Base-by-base conservation (phyloP, 345 rosid species). In the Psidium guajava region DNA sequence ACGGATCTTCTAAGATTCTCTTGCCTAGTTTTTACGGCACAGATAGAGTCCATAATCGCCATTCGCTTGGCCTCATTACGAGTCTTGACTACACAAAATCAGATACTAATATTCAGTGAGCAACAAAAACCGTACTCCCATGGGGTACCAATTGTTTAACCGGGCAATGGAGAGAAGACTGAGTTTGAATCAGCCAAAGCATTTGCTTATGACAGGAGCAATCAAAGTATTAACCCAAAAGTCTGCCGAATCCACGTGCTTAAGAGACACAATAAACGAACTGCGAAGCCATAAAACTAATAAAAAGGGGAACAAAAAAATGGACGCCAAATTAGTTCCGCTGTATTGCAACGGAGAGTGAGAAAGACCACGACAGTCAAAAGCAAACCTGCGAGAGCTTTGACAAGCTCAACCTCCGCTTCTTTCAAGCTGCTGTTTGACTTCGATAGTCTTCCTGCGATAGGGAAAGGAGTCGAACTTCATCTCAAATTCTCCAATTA, bases 341-440 rank as follows among this genome's bases (percentile, higher is more conserved):
- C 53, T 51, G 15, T 13, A 51, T 51, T 14, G 53, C 5, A 5
- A 52, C 6, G 18, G 36, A 59, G 73, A 59, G 73, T 8, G 73
- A 28, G 11, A 36, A 15, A 83, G 52, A 8, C 61, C 32, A 83
- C 58, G 44, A 52, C 49, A 28, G 84, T 20, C 24, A 52, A 16
- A 47, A 25, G 73, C 85, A 83, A 83, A 95, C 99, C 98, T 90
- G 95, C 91, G 82, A 97, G 87, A 50, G 92, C 94, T 90, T 91
- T 92, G 82, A 96, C 99, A 80, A 94, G 91, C 50, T 93, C 95
- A 86, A 90, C 93, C 86, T 97, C 99, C n/a, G 94, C 97, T 85
- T 93, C 96, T 90, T 94, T 90, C 88, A 95, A 90, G 53, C 90
- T 69, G 77, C 91, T 84, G 91, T 95, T 95, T 89, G 93, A 2